Base-by-base conservation (phyloP, 164 flowering plant genomes). In the Annona cherimola region DNA sequence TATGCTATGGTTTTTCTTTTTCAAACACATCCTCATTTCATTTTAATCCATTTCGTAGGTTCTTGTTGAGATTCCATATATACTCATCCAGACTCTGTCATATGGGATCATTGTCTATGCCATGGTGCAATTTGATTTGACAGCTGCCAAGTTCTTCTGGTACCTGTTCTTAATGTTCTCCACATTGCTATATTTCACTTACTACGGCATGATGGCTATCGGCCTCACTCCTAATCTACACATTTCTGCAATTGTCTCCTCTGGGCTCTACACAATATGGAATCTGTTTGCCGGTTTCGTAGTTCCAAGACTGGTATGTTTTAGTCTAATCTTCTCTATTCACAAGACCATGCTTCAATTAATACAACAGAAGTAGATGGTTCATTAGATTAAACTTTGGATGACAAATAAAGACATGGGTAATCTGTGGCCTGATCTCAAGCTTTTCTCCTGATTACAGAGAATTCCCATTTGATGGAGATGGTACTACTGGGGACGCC, bases 181-280 rank as follows among this genome's bases (percentile, higher is more conserved):
- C 81, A 82, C 91, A 26, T 70, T 89, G 57, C 71, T 88, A 16
- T 88, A 84, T 84, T 88, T 84, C 81, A 87, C 90, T 61, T 84
- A 45, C 75, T 89, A 86, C 66, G 92, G 90, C 39, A 89, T 89
- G 94, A 89, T 89, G 94, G 71, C 88, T 11, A 89, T 88, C 3
- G 91, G 85, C 42, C 63, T 86, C 46, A 86, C 89, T 42, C 94
- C 94, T 44, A 86, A 89, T 76, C 85, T 79, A 19, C 71, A 81
- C 67, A 77, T 86, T 66, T 88, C 90, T 43, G 80, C 87, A 39
- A 83, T 88, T 6, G 71, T 88, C 63, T 79, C 91, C 5, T 59
- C 88, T 62, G 78, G 84, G 16, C 85, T 86, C 71, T 89, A 85
- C 63, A 81, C 81, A 41, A 18, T 88, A 11, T 89, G 90, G 91